These are phyloP conservation scores for Teunomyces barrocoloradensis DNA, from an alignment of 805 yeast genomes.

Conservation along the genomic window DNA sequence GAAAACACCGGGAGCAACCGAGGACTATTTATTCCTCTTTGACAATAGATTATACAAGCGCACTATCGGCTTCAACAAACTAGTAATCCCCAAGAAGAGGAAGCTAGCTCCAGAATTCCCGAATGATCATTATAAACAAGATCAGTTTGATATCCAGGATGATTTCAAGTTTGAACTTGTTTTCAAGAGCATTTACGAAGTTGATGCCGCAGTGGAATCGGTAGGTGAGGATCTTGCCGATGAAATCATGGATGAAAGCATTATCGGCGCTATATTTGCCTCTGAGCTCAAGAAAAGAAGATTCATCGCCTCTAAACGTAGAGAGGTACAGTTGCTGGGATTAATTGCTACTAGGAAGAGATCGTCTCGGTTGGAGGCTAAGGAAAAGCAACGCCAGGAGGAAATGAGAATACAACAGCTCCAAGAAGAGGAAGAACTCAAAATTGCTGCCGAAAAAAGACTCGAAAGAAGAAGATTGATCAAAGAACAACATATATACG, in stretches of 20 bases:
- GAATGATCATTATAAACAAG: conserved; percentile 21
- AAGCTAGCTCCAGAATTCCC: conserved; percentile 33
- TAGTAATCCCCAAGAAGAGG: conserved; percentile 36
- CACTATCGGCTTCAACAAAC: conserved; percentile 19
- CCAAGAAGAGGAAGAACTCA: conserved; percentile 44
- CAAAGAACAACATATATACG: conserved; percentile 25
- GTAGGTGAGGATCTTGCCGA: conserved; percentile 20
- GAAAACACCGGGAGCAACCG: conserved; percentile 12
- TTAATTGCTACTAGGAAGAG: conserved; percentile 68
- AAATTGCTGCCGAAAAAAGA: conserved; percentile 41
- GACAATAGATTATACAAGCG: conserved; percentile 53
- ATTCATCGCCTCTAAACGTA: conserved; percentile 52
- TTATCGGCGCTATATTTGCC: conserved; percentile 21
- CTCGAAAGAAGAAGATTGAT: conserved; percentile 39
- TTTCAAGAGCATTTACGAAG: conserved; percentile 29
- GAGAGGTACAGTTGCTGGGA: conserved; percentile 61
- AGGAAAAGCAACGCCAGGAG: conserved; percentile 48
- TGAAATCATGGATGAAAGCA: conserved; percentile 19
- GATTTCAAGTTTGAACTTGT: conserved; percentile 29
- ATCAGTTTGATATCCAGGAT: conserved; percentile 29
- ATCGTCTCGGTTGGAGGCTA: conserved; percentile 70
- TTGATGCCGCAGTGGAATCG: conserved; percentile 17
- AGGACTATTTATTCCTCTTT: conserved; percentile 39
- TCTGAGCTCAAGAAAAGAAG: conserved; percentile 55
- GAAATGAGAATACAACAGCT: conserved; percentile 50